These are phyloP conservation scores for Gonapodya prolifera DNA, from an alignment of 192 early-diverging fungal species.

Conservation along the genomic window DNA sequence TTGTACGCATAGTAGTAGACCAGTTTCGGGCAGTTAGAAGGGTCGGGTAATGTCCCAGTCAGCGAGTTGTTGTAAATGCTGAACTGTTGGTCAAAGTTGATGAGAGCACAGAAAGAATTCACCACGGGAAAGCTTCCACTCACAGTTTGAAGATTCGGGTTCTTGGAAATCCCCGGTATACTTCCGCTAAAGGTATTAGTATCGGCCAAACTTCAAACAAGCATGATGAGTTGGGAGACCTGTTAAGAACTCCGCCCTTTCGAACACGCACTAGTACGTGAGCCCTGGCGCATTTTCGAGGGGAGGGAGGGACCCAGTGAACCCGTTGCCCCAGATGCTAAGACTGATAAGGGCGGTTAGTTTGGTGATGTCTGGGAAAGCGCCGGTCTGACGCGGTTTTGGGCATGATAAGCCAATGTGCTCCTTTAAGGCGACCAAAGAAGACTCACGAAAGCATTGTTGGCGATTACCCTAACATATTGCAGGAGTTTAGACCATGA, in stretches of 20 bases:
- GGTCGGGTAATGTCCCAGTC: background rate
- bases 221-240: background rate
- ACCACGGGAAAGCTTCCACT: background rate
- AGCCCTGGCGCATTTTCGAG: background rate
- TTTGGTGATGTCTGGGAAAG: background rate
- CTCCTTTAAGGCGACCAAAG: background rate
- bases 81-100: background rate
- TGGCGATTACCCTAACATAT: background rate
- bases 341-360: background rate
- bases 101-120: background rate
- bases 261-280: background rate
- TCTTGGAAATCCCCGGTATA: background rate
- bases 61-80: background rate
- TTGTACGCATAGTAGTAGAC: background rate
- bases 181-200: background rate
- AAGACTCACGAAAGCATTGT: background rate
- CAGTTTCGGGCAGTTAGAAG: background rate
- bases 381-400: background rate
- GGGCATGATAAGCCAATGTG: background rate
- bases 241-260: background rate
- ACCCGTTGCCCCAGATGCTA: background rate
- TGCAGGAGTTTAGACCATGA: background rate
- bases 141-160: background rate
- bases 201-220: background rate
- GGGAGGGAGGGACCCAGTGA: background rate